Base-by-base conservation (phyloP, 768 basidiomycete species). In the Hydnomerulius pinastri region DNA sequence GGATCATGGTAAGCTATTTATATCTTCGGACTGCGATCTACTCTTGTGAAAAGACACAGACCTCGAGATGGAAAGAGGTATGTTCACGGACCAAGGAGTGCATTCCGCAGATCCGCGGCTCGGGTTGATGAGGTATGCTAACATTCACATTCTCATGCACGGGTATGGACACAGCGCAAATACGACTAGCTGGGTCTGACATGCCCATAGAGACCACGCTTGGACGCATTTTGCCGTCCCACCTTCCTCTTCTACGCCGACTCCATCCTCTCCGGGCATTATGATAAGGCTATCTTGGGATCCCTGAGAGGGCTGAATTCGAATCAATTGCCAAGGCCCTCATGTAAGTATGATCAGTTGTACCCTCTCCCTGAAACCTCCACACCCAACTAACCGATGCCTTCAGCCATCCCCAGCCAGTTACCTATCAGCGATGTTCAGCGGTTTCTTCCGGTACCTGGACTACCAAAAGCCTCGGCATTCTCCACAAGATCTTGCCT, bases 21-120 rank as follows among this genome's bases (percentile, higher is more conserved):
- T 33, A 44, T 54, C 29, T 6, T 27, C 39, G 30, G 45, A 48
- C 38, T 29, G 32, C 23, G 7, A 27, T 20, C 23, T 43, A 18
- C 28, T 12, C 38, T 39, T 39, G 35, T 52, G 39, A 55, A 43
- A 37, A 48, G 37, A 37, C 21, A 50, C 47, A 33, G n/a, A 44
- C 42, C 46, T 64, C 51, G 63, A 46, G 51, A 42, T 49, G 38
- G 49, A 46, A 32, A 30, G 52, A 20, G 24, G 43, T 36, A 44
- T 46, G 55, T 45, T 38, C 20, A 40, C 43, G 13, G 49, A 20
- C 41, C 45, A 33, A 30, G 23, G 33, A 21, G 37, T 52, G 41
- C 11, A 39, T 51, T 55, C 55, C 56, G 55, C 58, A 67, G 65
- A 67, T 69, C 67, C 67, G 67, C 58, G 63, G 60, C 58, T 25